Percentiles rank a stretch among this genome's conserved stretches.
phyloP scores from a whole-genome alignment of 129 eudicot species.

The Tanacetum coccineum region DNA sequence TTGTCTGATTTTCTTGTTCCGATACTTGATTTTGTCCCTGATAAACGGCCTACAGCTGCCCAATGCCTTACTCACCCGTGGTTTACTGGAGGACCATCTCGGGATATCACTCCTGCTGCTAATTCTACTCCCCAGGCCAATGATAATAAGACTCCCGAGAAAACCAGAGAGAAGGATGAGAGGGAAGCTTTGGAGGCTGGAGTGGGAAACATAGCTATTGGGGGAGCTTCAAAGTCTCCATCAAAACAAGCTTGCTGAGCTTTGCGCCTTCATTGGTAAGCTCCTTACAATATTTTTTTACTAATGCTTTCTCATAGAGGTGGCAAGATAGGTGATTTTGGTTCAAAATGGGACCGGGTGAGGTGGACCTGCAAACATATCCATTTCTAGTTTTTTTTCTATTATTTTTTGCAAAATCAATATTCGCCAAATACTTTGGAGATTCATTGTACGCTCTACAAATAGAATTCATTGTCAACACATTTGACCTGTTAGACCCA shows the following conservation, averaged over 20 bases:
- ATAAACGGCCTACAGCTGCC: slow-evolving; percentile 85
- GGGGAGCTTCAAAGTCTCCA: slow-evolving; percentile 28
- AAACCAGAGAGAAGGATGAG: slow-evolving; percentile 58
- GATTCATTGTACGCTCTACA: too few relatives aligned
- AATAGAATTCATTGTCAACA: too few relatives aligned
- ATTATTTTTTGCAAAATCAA: background rate
- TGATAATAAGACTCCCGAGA: slow-evolving; percentile 40
- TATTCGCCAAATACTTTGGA: background rate
- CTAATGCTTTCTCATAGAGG: background rate
- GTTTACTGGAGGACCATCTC: slow-evolving; percentile 49
- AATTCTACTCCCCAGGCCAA: slow-evolving; percentile 28
- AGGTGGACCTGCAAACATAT: background rate
- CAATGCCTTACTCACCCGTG: slow-evolving; percentile 83
- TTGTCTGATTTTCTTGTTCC: slow-evolving; percentile 83
- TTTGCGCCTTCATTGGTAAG: slow-evolving; percentile 23
- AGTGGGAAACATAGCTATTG: slow-evolving; percentile 55
- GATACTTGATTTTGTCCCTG: slow-evolving; percentile 91
- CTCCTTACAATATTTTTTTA: background rate
- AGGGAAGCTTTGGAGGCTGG: slow-evolving; percentile 73
- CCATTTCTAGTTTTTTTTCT: background rate
- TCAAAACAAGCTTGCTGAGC: slow-evolving; percentile 28
- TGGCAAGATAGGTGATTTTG: background rate
- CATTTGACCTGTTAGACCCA: too few relatives aligned
- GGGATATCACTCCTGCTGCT: slow-evolving; percentile 25
- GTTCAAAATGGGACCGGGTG: background rate